These are phyloP conservation scores for Xerocomellus amylosporus DNA, from an alignment of 768 basidiomycete species.

Conservation along the genomic window DNA sequence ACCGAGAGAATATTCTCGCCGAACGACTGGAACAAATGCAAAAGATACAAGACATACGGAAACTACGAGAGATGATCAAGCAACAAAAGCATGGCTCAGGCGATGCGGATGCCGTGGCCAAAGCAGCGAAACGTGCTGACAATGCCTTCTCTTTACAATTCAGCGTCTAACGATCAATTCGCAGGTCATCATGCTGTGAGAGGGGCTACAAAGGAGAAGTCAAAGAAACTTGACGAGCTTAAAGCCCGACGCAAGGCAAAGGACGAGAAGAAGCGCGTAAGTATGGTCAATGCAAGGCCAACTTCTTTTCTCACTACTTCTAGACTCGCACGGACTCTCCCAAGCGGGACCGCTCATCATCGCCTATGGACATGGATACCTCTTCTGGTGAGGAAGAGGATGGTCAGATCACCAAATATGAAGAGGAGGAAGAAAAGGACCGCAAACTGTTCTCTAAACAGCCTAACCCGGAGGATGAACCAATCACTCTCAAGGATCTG, in stretches of 20 bases:
- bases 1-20: conserved; percentile 84
- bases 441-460: conserved; percentile 48
- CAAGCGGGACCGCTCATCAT: conserved; percentile 69
- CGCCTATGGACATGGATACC: conserved; percentile 83
- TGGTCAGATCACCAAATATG: conserved; percentile 69
- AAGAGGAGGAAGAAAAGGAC: conserved; percentile 71
- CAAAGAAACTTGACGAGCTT: conserved; percentile 75
- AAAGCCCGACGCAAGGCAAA: conserved; percentile 86
- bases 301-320: conserved; percentile 9
- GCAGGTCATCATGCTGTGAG: conserved; percentile 71
- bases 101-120: conserved; percentile 58
- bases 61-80: conserved; percentile 71
- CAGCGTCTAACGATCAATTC: conserved; percentile 7
- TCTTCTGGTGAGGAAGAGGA: conserved; percentile 77
- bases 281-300: conserved; percentile 19
- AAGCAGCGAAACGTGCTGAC: conserved; percentile 73
- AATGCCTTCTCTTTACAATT: neutral
- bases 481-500: conserved; percentile 56
- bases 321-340: conserved; percentile 55
- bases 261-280: conserved; percentile 81
- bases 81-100: conserved; percentile 52
- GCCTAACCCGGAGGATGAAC: conserved; percentile 41
- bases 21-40: conserved; percentile 79
- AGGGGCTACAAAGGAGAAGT: conserved; percentile 79
- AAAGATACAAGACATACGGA: conserved; percentile 63